Evolutionary conservation across 352 stramenopile species (phyloP).

Genomic region (Phytopythium oedochilum): DNA sequence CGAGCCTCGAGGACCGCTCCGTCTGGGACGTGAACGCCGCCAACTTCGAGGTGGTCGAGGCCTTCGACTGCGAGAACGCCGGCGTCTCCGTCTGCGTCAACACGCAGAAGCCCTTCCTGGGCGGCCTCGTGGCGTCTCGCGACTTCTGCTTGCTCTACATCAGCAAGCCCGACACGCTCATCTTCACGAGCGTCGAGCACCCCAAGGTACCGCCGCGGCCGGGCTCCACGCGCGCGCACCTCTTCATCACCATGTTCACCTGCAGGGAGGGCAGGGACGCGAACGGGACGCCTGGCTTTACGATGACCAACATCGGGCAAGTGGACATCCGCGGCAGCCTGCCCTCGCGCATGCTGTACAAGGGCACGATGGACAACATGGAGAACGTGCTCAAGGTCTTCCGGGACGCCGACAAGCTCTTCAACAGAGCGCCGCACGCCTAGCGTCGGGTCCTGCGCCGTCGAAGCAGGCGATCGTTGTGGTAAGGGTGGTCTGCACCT

Average conservation of each 20-base stretch:
- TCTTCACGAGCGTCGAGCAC: conserved; percentile 41
- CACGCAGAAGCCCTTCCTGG: conserved; percentile 50
- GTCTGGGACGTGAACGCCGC: conserved; percentile 53
- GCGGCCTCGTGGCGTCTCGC: conserved; percentile 42
- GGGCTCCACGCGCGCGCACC: conserved; percentile 24
- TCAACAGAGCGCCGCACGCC: conserved; percentile 10
- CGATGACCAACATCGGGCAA: conserved; percentile 47
- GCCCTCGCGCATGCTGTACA: conserved; percentile 45
- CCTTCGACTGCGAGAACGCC: conserved; percentile 23
- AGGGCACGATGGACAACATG: conserved; percentile 56
- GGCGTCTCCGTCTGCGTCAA: conserved; percentile 38
- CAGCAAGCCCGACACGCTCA: conserved; percentile 16
- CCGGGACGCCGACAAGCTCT: conserved; percentile 31
- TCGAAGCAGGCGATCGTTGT: background rate
- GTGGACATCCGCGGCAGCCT: conserved; percentile 47
- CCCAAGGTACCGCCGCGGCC: conserved; percentile 25
- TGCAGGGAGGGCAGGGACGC: conserved; percentile 22
- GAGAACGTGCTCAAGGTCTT: conserved; percentile 55
- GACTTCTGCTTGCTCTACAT: conserved; percentile 54
- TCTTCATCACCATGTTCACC: conserved; percentile 43
- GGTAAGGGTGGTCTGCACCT: background rate
- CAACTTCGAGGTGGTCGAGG: conserved; percentile 44
- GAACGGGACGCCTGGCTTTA: conserved; percentile 23
- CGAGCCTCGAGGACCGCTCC: conserved; percentile 26
- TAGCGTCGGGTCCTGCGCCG: background rate